Base-by-base conservation (phyloP, 1,284 basidiomycete species). In the Pisolithus thermaeus region DNA sequence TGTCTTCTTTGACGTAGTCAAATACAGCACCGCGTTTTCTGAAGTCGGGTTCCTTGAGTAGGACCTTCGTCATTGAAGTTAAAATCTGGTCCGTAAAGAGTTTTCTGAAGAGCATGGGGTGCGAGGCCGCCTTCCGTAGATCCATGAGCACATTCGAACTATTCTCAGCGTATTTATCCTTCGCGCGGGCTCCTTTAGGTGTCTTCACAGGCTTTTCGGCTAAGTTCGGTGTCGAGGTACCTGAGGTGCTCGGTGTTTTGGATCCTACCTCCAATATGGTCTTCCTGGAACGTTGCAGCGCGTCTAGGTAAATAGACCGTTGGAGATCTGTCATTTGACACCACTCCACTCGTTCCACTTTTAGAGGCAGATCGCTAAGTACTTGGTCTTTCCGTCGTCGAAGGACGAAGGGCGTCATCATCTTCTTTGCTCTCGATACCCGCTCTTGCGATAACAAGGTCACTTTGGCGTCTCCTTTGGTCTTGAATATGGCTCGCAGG, bases 361-460 rank as follows among this genome's bases (percentile, higher is more conserved):
- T 99, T 56, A 86, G 84, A 1, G 95, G 94, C 18, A 99, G 80
- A 56, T 97, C 93, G 62, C 87, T 87, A 35, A 99, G 77, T 1
- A 84, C 89, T 72, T 93, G 90, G 57, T 94, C 91, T 71, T 99
- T 99, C 58, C 95, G 83, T 46, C 97, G 81, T 22, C 97, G 88
- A 20, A 99, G 79, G 27, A 99, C 95, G 66, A 99, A 99, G 0
- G 97, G 97, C 16, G 92, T 95, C 87, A 99, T 94, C 94, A 99
- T 97, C 67, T 90, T 93, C 73, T 98, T 97, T 5, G 97, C 97
- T 52, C 96, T 76, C 46, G 92, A 90, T 25, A 97, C 90, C 44
- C 95, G 85, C 66, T 94, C 88, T 64, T 91, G 85, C 6, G 94
- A 90, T 14, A 99, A 83, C 40, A 97, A 68, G 40, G 89, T 90